Percentiles rank a stretch among this genome's conserved stretches.
Conservation (phyloP, 2,329 filamentous ascomycete species). For the Colletotrichum australisinense region DNA sequence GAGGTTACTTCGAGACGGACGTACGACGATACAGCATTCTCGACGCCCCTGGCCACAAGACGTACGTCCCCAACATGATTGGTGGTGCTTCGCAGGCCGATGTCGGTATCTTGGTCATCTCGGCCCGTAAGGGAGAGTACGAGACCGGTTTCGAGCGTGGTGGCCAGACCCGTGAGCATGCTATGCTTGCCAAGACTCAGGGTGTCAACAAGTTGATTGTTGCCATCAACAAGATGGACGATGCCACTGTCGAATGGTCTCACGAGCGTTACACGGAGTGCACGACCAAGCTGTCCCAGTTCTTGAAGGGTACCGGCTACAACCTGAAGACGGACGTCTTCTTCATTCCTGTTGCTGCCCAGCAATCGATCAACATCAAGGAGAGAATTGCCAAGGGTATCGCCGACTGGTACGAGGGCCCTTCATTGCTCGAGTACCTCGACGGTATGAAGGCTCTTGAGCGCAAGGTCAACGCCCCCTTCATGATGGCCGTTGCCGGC, state of each 20-base stretch:
- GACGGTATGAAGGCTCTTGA: slow-evolving; percentile 93
- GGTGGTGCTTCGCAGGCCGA: slow-evolving; percentile 93
- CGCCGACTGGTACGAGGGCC: slow-evolving; percentile 87
- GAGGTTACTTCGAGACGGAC: slow-evolving; percentile 96
- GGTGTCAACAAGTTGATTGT: slow-evolving; percentile 97
- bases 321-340: slow-evolving; percentile 92
- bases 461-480: slow-evolving; percentile 95
- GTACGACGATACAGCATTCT: slow-evolving; percentile 96
- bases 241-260: slow-evolving; percentile 95
- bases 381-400: slow-evolving; percentile 82
- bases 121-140: slow-evolving; percentile 96
- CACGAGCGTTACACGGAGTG: slow-evolving; percentile 94
- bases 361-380: slow-evolving; percentile 88
- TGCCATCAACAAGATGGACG: slow-evolving; percentile 99
- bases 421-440: slow-evolving; percentile 94
- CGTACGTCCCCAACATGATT: slow-evolving; percentile 98
- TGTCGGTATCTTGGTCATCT: slow-evolving; percentile 95
- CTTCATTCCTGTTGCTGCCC: slow-evolving; percentile 97
- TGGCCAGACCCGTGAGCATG: slow-evolving; percentile 96
- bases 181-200: slow-evolving; percentile 97
- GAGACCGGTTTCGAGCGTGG: slow-evolving; percentile 98
- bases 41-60: slow-evolving; percentile 97
- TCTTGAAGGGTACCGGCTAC: slow-evolving; percentile 93
- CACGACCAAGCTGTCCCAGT: slow-evolving; percentile 85
- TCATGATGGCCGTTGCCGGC: slow-evolving; percentile 98